These are phyloP conservation scores for Glarea lozoyensis DNA, from an alignment of 495 filamentous ascomycete genomes.

Conservation along the genomic window DNA sequence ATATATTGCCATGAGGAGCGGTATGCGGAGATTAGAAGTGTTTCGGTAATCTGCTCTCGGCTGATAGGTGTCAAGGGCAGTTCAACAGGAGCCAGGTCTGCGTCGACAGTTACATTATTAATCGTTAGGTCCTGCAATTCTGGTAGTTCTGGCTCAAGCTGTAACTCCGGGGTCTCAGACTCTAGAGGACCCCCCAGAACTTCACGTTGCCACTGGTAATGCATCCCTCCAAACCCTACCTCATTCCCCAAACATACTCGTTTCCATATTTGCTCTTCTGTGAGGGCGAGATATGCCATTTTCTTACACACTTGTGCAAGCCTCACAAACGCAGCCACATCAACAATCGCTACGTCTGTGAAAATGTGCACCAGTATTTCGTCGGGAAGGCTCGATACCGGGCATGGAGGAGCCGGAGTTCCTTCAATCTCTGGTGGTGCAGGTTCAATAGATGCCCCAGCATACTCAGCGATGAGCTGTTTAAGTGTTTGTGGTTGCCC, in stretches of 20 bases:
- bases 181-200: slow-evolving; percentile 45
- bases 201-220: slow-evolving; percentile 63
- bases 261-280: slow-evolving; percentile 87
- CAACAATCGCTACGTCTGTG: slow-evolving; percentile 58
- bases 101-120: too few relatives aligned
- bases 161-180: slow-evolving; percentile 22
- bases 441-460: slow-evolving; percentile 50
- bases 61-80: slow-evolving; percentile 18
- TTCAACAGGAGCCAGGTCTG: slow-evolving; percentile 13
- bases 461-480: slow-evolving; percentile 70
- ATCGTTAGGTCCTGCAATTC: too few relatives aligned
- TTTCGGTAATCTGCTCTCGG: slow-evolving; percentile 19
- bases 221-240: slow-evolving; percentile 77
- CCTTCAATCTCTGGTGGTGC: slow-evolving; percentile 49
- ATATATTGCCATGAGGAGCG: slow-evolving; percentile 49
- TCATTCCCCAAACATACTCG: slow-evolving; percentile 59
- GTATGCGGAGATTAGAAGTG: slow-evolving; percentile 34
- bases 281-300: slow-evolving; percentile 73
- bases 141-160: too few relatives aligned
- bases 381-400: slow-evolving; percentile 65
- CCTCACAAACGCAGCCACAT: slow-evolving; percentile 72
- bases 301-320: slow-evolving; percentile 77
- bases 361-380: slow-evolving; percentile 77
- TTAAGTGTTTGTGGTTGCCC: slow-evolving; percentile 43
- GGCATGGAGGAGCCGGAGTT: slow-evolving; percentile 62